Evolutionary conservation across 192 early-diverging fungal genomes (phyloP), one percentile per base, ranked within the genome.

Genomic region (Pecoramyces ruminantium): DNA sequence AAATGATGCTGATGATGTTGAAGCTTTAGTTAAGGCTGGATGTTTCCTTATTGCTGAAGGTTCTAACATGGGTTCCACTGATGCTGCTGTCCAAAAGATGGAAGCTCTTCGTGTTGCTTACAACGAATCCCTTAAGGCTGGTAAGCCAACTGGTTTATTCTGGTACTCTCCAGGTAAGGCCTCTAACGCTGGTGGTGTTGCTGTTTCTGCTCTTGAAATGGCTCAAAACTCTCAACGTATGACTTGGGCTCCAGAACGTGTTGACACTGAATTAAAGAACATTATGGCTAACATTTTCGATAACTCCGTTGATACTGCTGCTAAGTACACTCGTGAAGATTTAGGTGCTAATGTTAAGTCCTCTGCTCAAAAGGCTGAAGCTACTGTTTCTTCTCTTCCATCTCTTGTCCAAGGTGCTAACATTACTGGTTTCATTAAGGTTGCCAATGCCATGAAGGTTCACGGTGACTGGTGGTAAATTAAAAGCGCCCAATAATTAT

Each of bases 371-470:
- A 51, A 51, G 42, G 13, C 42, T 51, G 42, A 51, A 51, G 13
- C 2, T 13, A 51, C 15, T 17, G 42, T 51, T 51, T 51, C 42
- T 51, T 15, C 42, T 51, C 42, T 51, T 51, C 42, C 42, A 51
- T 51, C 42, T 51, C 42, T 51, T 51, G 42, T 51, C 42, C 42
- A 51, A 78, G 87, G 87, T 77, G 87, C 87, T 86, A 88, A 88
- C 87, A 88, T 88, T 85, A 87, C 87, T 30, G 87, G 87, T 29
- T 88, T 88, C 87, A 83, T 86, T 84, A 88, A 88, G 85, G 87
- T 88, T 38, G 86, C 87, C 77, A 85, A 87, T 80, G 82, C 87
- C 29, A 88, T 88, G 87, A 83, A 86, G 85, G 82, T 84, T 82
- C 87, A 86, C 83, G 87, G 87, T 84, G 42, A 51, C 18, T 51